Evolutionary conservation across 2,329 filamentous ascomycete genomes (phyloP).

Genomic region (Malbranchea zuffiana): DNA sequence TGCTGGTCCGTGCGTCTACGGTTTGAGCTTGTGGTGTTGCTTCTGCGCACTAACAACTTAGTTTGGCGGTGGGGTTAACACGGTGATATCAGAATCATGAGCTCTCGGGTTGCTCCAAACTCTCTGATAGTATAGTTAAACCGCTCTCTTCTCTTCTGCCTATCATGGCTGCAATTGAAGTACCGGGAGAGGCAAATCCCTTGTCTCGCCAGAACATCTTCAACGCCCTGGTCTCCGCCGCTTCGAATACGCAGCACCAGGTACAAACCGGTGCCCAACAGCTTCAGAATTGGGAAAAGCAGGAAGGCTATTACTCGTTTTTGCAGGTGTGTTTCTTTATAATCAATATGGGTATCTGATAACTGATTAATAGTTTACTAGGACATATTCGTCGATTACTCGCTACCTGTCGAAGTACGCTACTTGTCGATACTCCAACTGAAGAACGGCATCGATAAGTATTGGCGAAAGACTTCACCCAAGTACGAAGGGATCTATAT

Average conservation of each 20-base stretch:
- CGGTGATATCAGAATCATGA: too few species aligned
- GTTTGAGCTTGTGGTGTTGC: too few species aligned
- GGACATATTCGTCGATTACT: constrained; percentile 71
- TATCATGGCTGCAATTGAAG: constrained; percentile 61
- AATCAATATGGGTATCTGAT: not conserved
- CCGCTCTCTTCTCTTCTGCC: constrained; percentile 7
- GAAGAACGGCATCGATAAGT: constrained; percentile 92
- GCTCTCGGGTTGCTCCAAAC: too few species aligned
- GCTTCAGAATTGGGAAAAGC: constrained; percentile 59
- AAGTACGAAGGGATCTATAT: constrained; percentile 35
- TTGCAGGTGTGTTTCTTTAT: constrained; percentile 49
- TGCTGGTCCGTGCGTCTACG: too few species aligned
- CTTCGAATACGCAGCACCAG: constrained; percentile 53
- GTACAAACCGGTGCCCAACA: constrained; percentile 58
- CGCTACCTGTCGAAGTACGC: constrained; percentile 64
- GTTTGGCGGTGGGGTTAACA: too few species aligned
- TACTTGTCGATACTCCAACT: constrained; percentile 87
- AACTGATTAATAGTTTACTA: constrained; percentile 29
- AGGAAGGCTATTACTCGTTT: constrained; percentile 54
- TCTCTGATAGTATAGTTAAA: too few species aligned
- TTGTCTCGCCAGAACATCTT: constrained; percentile 54
- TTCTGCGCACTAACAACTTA: too few species aligned
- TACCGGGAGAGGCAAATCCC: constrained; percentile 69
- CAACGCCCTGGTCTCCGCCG: constrained; percentile 52
- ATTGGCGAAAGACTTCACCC: constrained; percentile 74